Evolutionary conservation across 2,329 filamentous ascomycete species (phyloP).

Genomic region (Colletotrichum chlorophyti): DNA sequence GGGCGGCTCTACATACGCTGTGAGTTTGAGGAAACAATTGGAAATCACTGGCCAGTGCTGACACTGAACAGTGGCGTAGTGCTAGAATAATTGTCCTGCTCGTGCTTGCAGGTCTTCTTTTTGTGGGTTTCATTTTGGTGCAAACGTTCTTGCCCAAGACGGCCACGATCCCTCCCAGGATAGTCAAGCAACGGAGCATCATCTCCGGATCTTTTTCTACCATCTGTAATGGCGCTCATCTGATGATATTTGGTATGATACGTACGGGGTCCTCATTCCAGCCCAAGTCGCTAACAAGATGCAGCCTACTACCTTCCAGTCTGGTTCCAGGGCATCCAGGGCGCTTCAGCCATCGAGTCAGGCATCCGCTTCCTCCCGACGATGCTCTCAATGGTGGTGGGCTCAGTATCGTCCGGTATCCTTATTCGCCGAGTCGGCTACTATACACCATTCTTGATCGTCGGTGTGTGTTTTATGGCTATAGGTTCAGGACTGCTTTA

Average conservation of each 20-base stretch:
- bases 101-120: conserved; percentile 53
- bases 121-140: conserved; percentile 50
- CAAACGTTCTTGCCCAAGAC: conserved; percentile 43
- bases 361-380: conserved; percentile 48
- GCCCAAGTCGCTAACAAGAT: conserved; percentile 40
- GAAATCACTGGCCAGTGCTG: background rate
- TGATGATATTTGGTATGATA: conserved; percentile 52
- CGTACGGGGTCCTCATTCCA: too few species aligned
- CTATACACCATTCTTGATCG: conserved; percentile 50
- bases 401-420: conserved; percentile 40
- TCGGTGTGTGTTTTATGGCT: conserved; percentile 45
- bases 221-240: conserved; percentile 53
- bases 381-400: conserved; percentile 44
- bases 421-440: conserved; percentile 47
- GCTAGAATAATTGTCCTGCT: conserved; percentile 52
- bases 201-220: conserved; percentile 52
- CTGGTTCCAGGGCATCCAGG: conserved; percentile 54
- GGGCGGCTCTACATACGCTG: conserved; percentile 43
- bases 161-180: conserved; percentile 50
- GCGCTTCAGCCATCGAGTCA: conserved; percentile 43
- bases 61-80: conserved; percentile 32
- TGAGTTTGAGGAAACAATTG: background rate
- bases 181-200: conserved; percentile 48
- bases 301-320: conserved; percentile 48
- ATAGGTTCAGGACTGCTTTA: conserved; percentile 42